Percentiles rank a stretch among this genome's conserved stretches.
Conservation (phyloP, 768 basidiomycete genomes). For the Lentinus tigrinus region DNA sequence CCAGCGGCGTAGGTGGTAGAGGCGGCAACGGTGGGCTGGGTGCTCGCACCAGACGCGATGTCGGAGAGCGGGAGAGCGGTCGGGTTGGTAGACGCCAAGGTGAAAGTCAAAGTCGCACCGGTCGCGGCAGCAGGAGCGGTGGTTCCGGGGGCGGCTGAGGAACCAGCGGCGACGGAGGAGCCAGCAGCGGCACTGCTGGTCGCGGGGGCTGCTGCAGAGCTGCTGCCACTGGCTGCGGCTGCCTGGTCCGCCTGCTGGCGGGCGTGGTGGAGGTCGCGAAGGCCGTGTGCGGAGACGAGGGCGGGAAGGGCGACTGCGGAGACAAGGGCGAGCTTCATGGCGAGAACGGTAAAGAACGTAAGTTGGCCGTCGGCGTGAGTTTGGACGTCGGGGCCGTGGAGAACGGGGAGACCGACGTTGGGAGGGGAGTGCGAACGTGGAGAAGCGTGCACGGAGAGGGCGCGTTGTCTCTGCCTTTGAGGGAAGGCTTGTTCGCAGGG, state of each 20-base stretch:
- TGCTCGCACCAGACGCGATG: slow-evolving; percentile 27
- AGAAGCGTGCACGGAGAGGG: not conserved
- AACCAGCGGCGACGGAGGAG: slow-evolving; percentile 12
- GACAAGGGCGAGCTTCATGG: slow-evolving; percentile 34
- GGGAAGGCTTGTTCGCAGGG: not conserved
- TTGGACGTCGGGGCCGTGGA: slow-evolving; percentile 11
- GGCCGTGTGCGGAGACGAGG: slow-evolving; percentile 40
- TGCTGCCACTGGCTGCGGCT: not conserved
- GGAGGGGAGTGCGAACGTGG: not conserved
- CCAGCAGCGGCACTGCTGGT: slow-evolving; percentile 7
- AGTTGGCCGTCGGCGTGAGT: not conserved
- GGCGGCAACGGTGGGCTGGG: slow-evolving; percentile 30
- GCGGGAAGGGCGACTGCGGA: slow-evolving; percentile 34
- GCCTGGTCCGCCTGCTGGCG: slow-evolving; percentile 21
- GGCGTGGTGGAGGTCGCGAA: slow-evolving; percentile 18
- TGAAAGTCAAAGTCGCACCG: slow-evolving; percentile 26
- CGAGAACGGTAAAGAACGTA: slow-evolving; percentile 10
- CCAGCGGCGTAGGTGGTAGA: slow-evolving; percentile 36
- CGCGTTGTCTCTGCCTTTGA: not conserved
- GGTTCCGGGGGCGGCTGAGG: slow-evolving; percentile 9
- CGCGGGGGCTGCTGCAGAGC: not conserved
- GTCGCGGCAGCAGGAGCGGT: slow-evolving; percentile 18
- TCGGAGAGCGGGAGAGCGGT: slow-evolving; percentile 33
- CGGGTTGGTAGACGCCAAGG: slow-evolving; percentile 31
- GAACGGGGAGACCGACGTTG: not conserved